These are phyloP conservation scores for Umbellularia californica DNA, from an alignment of 164 flowering plant genomes.

Conservation along the genomic window DNA sequence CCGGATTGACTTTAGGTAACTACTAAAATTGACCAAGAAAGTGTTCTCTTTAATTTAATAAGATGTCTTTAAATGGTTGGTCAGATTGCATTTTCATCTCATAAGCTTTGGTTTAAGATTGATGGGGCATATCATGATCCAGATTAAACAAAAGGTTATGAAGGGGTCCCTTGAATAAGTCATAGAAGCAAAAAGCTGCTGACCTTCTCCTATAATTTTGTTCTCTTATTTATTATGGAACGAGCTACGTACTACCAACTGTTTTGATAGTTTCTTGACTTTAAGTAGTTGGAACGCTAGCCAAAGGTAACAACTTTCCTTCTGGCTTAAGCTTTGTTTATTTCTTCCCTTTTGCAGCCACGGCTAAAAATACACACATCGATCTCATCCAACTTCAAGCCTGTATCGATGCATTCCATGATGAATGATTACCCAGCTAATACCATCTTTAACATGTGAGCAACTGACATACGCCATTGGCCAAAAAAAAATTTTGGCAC, in stretches of 20 bases:
- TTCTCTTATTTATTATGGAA: not conserved
- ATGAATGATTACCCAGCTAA: not conserved
- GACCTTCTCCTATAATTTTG: not conserved
- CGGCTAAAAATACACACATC: not conserved
- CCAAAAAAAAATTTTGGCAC: no score
- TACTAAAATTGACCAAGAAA: no score
- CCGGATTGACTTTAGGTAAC: no score
- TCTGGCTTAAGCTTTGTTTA: not conserved
- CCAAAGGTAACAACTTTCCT: not conserved
- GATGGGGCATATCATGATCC: no score
- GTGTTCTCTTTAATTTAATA: no score
- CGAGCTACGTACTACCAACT: conserved; percentile 2
- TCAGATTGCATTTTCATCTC: not conserved
- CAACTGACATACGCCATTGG: no score
- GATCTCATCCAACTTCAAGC: not conserved
- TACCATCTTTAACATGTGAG: no score
- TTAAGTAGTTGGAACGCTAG: not conserved
- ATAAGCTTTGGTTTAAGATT: not conserved
- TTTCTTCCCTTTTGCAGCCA: not conserved
- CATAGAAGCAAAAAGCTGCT: not conserved
- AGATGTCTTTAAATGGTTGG: not conserved
- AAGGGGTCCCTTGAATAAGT: no score
- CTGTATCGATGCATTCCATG: not conserved
- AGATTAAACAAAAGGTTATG: no score
- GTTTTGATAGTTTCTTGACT: not conserved